phyloP scores from a whole-genome alignment of 805 yeast species.

The Lipomyces spencermartinsiae region DNA sequence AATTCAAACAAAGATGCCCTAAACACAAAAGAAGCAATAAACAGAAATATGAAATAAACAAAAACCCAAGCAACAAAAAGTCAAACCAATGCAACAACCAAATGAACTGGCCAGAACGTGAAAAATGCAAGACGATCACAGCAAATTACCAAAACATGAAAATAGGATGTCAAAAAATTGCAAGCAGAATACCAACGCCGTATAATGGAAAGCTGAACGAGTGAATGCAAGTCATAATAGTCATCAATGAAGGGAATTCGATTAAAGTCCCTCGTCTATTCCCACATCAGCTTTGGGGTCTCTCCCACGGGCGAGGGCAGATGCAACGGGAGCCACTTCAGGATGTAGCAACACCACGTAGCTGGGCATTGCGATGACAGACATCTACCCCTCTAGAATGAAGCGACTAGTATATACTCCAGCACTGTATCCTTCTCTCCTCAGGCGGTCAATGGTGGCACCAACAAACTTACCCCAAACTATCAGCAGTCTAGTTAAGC shows the following conservation, averaged over 20 bases:
- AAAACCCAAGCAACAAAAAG: neutral
- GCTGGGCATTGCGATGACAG: neutral
- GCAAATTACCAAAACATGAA: neutral
- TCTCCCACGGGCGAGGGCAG: neutral
- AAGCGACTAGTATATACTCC: neutral
- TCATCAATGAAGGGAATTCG: neutral
- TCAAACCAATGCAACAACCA: no score
- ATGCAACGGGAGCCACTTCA: neutral
- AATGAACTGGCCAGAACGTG: no score
- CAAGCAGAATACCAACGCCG: neutral
- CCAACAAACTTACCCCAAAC: no score
- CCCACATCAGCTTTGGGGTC: neutral
- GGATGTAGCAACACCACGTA: neutral
- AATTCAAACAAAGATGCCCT: neutral
- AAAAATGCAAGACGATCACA: no score
- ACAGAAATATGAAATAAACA: neutral
- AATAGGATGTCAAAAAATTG: neutral
- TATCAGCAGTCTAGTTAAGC: conserved; percentile 8
- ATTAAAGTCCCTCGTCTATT: neutral
- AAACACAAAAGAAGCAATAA: neutral
- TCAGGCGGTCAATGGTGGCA: no score
- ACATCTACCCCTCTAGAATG: neutral
- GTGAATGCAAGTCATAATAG: neutral
- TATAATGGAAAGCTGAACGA: neutral
- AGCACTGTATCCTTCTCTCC: no score